Conservation (phyloP, 73 alveolate genomes). For the Effrenium voratum region DNA sequence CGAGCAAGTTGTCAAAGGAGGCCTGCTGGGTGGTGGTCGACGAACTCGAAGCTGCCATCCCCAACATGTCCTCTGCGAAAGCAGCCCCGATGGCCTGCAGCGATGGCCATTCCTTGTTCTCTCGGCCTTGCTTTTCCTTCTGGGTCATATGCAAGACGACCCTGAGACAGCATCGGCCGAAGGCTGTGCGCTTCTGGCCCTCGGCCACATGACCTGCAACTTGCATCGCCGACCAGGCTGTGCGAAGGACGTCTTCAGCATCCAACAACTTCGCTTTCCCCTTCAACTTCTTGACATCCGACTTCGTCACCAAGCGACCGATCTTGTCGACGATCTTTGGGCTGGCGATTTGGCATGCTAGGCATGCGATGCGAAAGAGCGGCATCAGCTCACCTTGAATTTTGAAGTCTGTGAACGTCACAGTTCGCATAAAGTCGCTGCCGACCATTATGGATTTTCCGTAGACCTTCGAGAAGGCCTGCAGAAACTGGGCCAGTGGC, state of each 20-base stretch:
- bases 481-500: conserved; percentile 14
- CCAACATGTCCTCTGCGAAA: background rate
- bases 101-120: background rate
- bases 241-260: background rate
- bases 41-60: background rate
- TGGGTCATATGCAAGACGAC: background rate
- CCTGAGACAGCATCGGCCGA: background rate
- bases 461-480: background rate
- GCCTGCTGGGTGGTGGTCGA: background rate
- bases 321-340: conserved; percentile 27
- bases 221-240: background rate
- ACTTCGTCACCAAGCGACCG: background rate
- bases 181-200: background rate
- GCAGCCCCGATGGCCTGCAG: background rate
- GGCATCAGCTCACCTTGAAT: conserved; percentile 14
- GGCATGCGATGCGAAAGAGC: background rate
- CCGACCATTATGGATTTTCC: conserved; percentile 12
- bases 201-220: background rate
- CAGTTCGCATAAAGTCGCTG: background rate
- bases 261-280: background rate
- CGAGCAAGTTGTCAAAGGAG: conserved; percentile 3
- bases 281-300: background rate
- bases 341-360: conserved; percentile 32
- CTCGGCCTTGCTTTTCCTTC: conserved; percentile 2
- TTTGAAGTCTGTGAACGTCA: conserved; percentile 12